Evolutionary conservation across 257 asterid genomes (phyloP), one percentile per base, ranked within the genome.

Genomic region (Striga asiatica): DNA sequence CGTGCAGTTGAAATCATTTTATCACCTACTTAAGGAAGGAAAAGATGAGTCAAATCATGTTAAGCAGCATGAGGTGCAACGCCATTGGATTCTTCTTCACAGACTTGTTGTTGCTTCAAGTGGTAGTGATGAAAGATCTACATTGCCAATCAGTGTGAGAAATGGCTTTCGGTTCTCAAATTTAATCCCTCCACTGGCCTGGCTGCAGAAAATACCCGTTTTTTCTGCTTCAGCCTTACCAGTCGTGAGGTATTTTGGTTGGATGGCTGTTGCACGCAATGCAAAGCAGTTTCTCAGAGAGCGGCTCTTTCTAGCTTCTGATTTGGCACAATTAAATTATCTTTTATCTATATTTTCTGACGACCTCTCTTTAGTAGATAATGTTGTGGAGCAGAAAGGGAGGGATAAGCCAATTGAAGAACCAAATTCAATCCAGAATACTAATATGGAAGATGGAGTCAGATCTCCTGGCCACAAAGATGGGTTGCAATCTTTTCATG

Each of bases 241-340:
- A 68, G 65, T 92, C 60, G 88, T 81, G 56, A 81, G 97, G 45
- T 84, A 78, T 64, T 80, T 84, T 68, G 89, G 94, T 71, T 92
- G 98, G 98, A 88, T 84, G 98, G 97, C 97, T 13, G 66, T 92
- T 24, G 80, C 97, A 63, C 94, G 85, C 60, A 87, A 82, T 72
- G 92, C 94, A 20, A 75, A 79, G 61, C 94, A 84, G 64, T 92
- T 74, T 76, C 81, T 80, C 53, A 74, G 72, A 74, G 97, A 92
- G 57, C 75, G 85, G 23, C 88, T 92, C 75, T 87, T 80, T 73
- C 98, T 92, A 69, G 89, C 78, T 70, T 82, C 97, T 28, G 95
- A 92, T 75, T 74, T 88, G 58, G 56, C 81, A 10, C 84, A 88
- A 65, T 71, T 92, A 69, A 68, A 84, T 9, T 60, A 69, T 76